Evolutionary conservation across 2,329 filamentous ascomycete species (phyloP).

Genomic region (Paraconiothyrium brasiliense): DNA sequence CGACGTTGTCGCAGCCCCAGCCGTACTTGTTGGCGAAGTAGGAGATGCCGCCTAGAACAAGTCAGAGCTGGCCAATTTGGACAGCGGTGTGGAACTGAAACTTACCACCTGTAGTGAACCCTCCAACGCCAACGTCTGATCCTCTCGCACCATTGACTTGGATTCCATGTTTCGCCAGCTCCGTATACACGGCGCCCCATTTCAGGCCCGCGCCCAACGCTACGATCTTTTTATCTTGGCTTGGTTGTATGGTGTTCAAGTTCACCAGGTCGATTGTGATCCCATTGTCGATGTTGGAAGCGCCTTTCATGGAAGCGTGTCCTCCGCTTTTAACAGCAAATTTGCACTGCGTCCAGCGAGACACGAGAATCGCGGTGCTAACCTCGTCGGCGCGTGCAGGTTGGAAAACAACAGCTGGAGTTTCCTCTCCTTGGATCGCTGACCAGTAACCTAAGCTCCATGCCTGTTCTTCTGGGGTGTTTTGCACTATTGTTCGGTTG

Average conservation of each 20-base stretch:
- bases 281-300: conserved; percentile 43
- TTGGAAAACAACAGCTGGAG: conserved; percentile 31
- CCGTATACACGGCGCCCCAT: conserved; percentile 44
- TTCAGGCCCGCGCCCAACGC: conserved; percentile 41
- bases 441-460: conserved; percentile 10
- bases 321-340: conserved; percentile 17
- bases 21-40: conserved; percentile 37
- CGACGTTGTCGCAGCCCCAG: conserved; percentile 39
- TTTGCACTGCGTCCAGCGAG: conserved; percentile 36
- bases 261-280: conserved; percentile 42
- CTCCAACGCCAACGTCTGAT: conserved; percentile 23
- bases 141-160: conserved; percentile 1
- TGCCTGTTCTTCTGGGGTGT: conserved; percentile 1
- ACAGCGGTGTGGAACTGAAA: background rate
- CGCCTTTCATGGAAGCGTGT: conserved; percentile 32
- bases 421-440: background rate
- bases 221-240: conserved; percentile 29
- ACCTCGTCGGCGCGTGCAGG: conserved; percentile 30
- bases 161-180: conserved; percentile 28
- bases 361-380: conserved; percentile 31
- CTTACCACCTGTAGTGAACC: conserved; percentile 13
- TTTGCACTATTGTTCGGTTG: conserved; percentile 3
- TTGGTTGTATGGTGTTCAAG: conserved; percentile 32
- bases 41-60: conserved; percentile 30
- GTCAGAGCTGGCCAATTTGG: background rate